phyloP scores from a whole-genome alignment of 164 flowering plant genomes.

The Kingdonia uniflora region DNA sequence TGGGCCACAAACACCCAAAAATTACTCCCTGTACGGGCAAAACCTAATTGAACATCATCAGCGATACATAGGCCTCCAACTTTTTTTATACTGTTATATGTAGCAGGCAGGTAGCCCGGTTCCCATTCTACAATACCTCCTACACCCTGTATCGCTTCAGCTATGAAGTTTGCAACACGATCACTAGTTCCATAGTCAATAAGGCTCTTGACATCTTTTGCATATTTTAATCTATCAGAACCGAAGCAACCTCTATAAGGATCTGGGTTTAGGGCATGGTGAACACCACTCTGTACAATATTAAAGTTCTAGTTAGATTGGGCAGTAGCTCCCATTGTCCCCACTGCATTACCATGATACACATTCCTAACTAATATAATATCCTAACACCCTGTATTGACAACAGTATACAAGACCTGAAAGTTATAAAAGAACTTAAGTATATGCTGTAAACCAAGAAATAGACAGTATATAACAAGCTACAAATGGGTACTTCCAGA shows the following conservation, averaged over 20 bases:
- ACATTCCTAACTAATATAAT: too few relatives aligned
- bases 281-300: conserved; percentile 68
- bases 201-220: conserved; percentile 73
- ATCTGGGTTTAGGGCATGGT: conserved; percentile 89
- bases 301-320: too few relatives aligned
- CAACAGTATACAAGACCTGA: too few relatives aligned
- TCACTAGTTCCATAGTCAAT: conserved; percentile 81
- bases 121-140: conserved; percentile 88
- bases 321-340: too few relatives aligned
- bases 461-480: too few relatives aligned
- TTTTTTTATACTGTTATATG: conserved; percentile 43
- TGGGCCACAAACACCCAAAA: conserved; percentile 93
- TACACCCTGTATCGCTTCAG: conserved; percentile 97
- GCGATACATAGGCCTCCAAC: conserved; percentile 93
- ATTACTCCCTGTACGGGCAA: conserved; percentile 83
- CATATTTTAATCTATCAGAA: conserved; percentile 77
- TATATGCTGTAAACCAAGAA: too few relatives aligned
- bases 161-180: conserved; percentile 66
- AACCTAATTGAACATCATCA: conserved; percentile 91
- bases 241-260: conserved; percentile 86
- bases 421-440: too few relatives aligned
- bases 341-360: too few relatives aligned
- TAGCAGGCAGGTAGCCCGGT: conserved; percentile 82
- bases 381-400: too few relatives aligned
- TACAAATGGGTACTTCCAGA: too few relatives aligned